Evolutionary conservation across 2,329 filamentous ascomycete genomes (phyloP), one percentile per base, ranked within the genome.

Genomic region (Talaromyces sp.): DNA sequence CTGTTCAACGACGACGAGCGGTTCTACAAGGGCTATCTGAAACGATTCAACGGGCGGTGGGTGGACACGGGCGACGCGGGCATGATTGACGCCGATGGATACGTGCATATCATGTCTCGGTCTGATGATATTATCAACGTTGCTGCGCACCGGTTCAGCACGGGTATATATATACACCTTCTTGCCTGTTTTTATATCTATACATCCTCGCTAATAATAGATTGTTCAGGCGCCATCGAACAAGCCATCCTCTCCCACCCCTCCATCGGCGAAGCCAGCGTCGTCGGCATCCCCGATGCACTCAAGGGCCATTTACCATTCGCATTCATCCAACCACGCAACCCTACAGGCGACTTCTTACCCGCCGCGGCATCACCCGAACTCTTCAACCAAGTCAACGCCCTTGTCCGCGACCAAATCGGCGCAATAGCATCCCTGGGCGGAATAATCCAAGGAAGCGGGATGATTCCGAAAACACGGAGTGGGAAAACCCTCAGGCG

Each of bases 91-190:
- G 73, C 82, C 14, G 87, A 93, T 46, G 85, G 84, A 4, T 86
- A 86, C 65, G 79, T 87, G 32, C 82, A 85, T 66, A 80, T 88
- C 66, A 87, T 88, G 83, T 80, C 81, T 3, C 74, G 85, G 57
- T 82, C 81, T 32, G 92, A 97, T 76, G 92, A 97, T 73, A 88
- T 97, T 62, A 92, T 97, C 70, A 97, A 97, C 70, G 92, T 96
- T n/a, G 92, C 92, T 46, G 92, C 92, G 5, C 92, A 97, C 77
- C 85, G 92, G 14, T 87, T 97, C 63, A 93, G 89, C 64, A 96
- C 92, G 11, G 91, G 89, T 89, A 79, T 67, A 81, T 73, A 21
- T n/a, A 35, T 32, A 46, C 38, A 53, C 46, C n/a, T 50, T 24
- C 43, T 56, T 51, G 14, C n/a, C n/a, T n/a, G n/a, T 58, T 55